Evolutionary conservation across 805 yeast species (phyloP), one percentile per base, ranked within the genome.

Genomic region (Nakazawaea ambrosiae): DNA sequence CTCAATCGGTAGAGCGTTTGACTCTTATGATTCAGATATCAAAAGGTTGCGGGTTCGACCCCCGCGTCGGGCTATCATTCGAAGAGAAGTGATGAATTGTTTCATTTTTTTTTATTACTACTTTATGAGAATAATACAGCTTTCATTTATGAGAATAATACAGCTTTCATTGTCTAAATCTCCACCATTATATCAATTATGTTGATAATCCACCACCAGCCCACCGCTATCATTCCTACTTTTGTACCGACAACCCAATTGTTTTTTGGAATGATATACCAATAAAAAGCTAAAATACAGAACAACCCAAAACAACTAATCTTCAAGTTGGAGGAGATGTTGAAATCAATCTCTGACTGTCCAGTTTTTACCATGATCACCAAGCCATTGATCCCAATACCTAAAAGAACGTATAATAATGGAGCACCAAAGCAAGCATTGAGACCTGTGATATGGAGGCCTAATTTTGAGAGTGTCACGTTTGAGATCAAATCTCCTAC

Each of bases 341-440:
- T 49, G 45, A 71, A 65, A 3, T 49, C 47, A 25, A 71, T 52
- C 7, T 15, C 16, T 4, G 16, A 2, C 43, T 34, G 15, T 1
- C 41, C 39, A 9, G 18, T 8, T 28, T 35, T 45, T 1, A 48
- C n/a, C 34, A 42, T 42, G 23, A 60, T 50, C 4, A 64, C 46
- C 27, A 60, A 44, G 2, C 74, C 68, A 48, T 70, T 71, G 11
- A 65, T 47, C 0, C 80, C 80, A 16, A 73, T 57, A 2, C 79
- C 80, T 15, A 72, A 50, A 42, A 73, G 51, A 7, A 70, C 63
- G 30, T 69, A 59, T 11, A 73, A 47, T 11, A 73, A 51, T 0
- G 78, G 77, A 1, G 79, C 68, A 1, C 80, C 79, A 40, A 73
- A 58, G 45, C 78, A 72, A 1, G 79, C 66, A 45, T 68, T 68